A percentile compares a stretch with the other conserved stretches of the same genome.
Conservation (phyloP, 345 rosid genomes). For the Syzygium jambos region DNA sequence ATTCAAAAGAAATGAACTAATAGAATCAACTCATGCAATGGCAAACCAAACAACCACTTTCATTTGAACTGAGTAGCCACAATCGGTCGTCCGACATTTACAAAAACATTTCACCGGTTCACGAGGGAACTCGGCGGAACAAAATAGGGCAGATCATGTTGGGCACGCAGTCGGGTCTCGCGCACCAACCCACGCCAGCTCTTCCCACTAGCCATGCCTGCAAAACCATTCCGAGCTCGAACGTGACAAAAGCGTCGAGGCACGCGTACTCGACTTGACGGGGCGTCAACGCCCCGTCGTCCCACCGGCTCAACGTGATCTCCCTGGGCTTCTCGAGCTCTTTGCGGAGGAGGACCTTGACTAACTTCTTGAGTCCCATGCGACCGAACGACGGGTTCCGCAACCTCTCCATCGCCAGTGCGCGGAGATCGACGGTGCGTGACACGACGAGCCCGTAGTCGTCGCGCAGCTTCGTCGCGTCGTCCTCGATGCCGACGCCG, state of each 20-base stretch:
- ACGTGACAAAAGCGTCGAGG: slow-evolving; percentile 2
- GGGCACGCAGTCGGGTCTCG: not conserved
- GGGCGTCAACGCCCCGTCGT: not conserved
- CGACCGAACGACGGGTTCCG: not conserved
- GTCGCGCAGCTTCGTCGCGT: slow-evolving; percentile 10
- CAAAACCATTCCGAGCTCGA: not conserved
- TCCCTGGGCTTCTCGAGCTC: not conserved
- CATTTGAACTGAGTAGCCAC: no score
- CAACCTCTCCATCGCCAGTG: not conserved
- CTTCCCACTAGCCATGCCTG: not conserved
- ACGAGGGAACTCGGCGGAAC: no score
- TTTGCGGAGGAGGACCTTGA: not conserved
- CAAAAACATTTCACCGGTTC: no score
- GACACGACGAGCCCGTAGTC: slow-evolving; percentile 2
- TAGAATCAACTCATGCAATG: no score
- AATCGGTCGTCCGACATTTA: no score
- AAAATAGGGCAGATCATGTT: accelerated
- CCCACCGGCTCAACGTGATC: not conserved
- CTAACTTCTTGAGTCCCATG: slow-evolving; percentile 7
- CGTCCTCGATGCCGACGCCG: slow-evolving; percentile 14
- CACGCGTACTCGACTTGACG: not conserved
- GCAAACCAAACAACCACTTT: no score
- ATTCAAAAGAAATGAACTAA: no score
- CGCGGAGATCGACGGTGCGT: slow-evolving; percentile 5
- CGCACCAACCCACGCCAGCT: not conserved